phyloP scores from a whole-genome alignment of 441 rosid species.

The Jatropha podagrica region DNA sequence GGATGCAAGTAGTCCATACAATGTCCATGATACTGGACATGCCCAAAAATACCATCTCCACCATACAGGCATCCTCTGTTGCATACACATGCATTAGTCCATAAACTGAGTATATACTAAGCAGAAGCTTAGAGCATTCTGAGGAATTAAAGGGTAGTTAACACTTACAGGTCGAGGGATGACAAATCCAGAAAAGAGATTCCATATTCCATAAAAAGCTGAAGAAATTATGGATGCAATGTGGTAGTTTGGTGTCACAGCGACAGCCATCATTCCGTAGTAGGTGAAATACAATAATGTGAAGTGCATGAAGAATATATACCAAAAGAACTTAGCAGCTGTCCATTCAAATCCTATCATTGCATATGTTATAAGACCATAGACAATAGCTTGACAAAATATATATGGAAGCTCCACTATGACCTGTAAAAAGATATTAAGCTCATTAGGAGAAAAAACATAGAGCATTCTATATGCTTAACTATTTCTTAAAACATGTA shows the following conservation, averaged over 20 bases:
- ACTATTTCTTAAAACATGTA: background rate
- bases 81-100: background rate
- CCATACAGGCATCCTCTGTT: conserved; percentile 55
- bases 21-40: conserved; percentile 50
- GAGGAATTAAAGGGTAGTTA: background rate
- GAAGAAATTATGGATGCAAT: conserved; percentile 54
- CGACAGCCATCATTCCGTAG: conserved; percentile 73
- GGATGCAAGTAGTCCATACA: conserved; percentile 49
- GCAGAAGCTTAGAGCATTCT: background rate
- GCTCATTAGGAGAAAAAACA: background rate
- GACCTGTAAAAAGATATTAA: conserved; percentile 33
- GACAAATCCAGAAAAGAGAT: conserved; percentile 68
- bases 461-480: background rate
- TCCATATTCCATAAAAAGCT: conserved; percentile 49
- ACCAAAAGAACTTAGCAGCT: conserved; percentile 67
- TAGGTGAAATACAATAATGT: conserved; percentile 35
- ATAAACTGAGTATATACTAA: background rate
- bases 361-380: conserved; percentile 53
- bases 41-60: conserved; percentile 67
- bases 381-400: conserved; percentile 45
- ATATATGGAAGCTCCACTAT: conserved; percentile 62
- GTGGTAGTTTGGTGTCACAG: conserved; percentile 61
- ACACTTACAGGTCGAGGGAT: conserved; percentile 61
- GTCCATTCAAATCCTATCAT: conserved; percentile 63
- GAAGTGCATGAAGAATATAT: conserved; percentile 65